Evolutionary conservation across 2,329 filamentous ascomycete species (phyloP), one percentile per base, ranked within the genome.

Genomic region (Colletotrichum endophyticum): DNA sequence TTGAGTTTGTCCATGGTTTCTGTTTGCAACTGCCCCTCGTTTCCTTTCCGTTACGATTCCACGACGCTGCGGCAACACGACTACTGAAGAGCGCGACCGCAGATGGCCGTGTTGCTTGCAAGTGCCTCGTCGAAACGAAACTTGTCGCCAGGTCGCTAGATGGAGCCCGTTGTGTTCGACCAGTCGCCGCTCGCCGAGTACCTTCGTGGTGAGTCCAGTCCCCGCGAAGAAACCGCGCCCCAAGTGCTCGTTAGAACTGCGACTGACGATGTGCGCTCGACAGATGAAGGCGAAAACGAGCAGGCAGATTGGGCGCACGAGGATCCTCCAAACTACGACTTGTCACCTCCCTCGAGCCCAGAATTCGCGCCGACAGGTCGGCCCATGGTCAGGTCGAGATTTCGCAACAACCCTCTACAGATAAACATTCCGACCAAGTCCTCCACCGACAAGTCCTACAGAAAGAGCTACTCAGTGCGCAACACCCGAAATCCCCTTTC

Each of bases 111-210:
- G 73, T 56, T 76, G 76, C 73, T 71, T 76, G 70, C 73, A 66
- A 71, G 66, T 68, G 73, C 64, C 73, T 70, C 56, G 49, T 66
- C 67, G 53, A 68, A 69, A 72, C 56, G 53, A 69, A 69, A 73
- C 44, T 76, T 70, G 56, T 57, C 32, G 53, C 72, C 75, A 73
- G 66, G 77, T 76, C 70, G 73, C 64, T 77, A 77, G 73, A 97
- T 98, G 96, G 96, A 98, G 91, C 92, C 94, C 82, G 90, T 98
- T 81, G 92, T 98, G 81, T 95, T 94, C 86, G 92, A 97, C 87
- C 93, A 96, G 87, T 95, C 95, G 84, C 96, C 96, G 81, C 90
- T 98, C 86, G 96, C 95, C 83, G 93, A 95, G 82, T 97, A 97
- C 87, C 92, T 98, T 81, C 94, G 96, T 92, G 96, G 96, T 97